Evolutionary conservation across 192 early-diverging fungal species (phyloP).

Genomic region (Coemansia sp.): DNA sequence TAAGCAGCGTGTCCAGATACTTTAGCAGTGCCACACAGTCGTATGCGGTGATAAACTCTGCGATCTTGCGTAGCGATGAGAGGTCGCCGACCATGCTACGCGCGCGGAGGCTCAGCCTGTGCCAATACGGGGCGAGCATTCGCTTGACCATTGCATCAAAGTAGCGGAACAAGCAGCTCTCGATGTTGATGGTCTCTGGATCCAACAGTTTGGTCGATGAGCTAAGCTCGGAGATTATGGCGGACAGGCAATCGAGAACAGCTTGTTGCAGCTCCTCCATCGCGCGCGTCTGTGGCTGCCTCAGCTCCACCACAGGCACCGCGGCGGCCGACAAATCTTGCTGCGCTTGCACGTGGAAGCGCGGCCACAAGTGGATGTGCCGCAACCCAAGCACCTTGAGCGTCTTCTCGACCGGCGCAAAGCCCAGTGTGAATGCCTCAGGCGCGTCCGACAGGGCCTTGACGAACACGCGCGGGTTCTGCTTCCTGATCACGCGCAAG

Average conservation of each 20-base stretch:
- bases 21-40: slow-evolving; percentile 88
- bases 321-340: slow-evolving; percentile 58
- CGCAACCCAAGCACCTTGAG: slow-evolving; percentile 80
- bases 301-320: slow-evolving; percentile 72
- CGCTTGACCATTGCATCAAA: slow-evolving; percentile 80
- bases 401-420: slow-evolving; percentile 86
- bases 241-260: slow-evolving; percentile 83
- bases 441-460: slow-evolving; percentile 93
- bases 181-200: slow-evolving; percentile 78
- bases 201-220: slow-evolving; percentile 71
- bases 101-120: slow-evolving; percentile 70
- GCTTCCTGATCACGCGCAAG: slow-evolving; percentile 74
- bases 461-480: slow-evolving; percentile 86
- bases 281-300: slow-evolving; percentile 73
- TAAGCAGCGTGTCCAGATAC: slow-evolving; percentile 82
- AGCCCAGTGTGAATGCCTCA: slow-evolving; percentile 75
- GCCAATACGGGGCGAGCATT: slow-evolving; percentile 89
- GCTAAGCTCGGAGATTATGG: slow-evolving; percentile 75
- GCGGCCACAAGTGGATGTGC: slow-evolving; percentile 86
- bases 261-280: slow-evolving; percentile 86
- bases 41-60: slow-evolving; percentile 78
- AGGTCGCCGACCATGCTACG: slow-evolving; percentile 81
- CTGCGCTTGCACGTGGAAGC: slow-evolving; percentile 49
- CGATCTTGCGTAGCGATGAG: slow-evolving; percentile 67
- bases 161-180: slow-evolving; percentile 82